Base-by-base conservation (phyloP, 305 asterid species). In the Solanum chacoense region DNA sequence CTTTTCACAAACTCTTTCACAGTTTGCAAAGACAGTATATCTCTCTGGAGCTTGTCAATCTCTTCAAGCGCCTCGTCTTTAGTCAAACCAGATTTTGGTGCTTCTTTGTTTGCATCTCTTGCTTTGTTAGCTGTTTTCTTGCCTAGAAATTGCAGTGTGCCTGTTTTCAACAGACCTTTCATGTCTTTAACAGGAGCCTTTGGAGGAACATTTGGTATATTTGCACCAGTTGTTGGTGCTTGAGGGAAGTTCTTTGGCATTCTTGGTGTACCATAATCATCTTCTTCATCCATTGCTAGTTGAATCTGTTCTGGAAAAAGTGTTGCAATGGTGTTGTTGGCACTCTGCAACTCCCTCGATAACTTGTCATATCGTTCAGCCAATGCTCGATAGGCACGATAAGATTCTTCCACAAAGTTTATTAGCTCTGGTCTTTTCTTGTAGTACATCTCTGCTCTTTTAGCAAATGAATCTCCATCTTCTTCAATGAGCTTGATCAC, bases 401-500 rank as follows among this genome's bases (percentile, higher is more conserved):
- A 95, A 26, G 95, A 91, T 88, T 95, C 98, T 86, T 94, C 97
- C 11, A 95, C 94, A 3, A 91, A 67, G 88, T 11, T 89, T 71
- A 94, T 90, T 78, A 95, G 97, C 94, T 95, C 97, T 3, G 98
- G 98, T 86, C 98, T 80, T 69, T 93, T 89, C 91, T 91, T 89
- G 96, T 94, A 94, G 90, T 94, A 95, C 98, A 94, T 95, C 42
- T 95, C 98, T 2, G 98, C 98, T 88, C 98, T 89, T 90, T 94
- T 92, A 24, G 95, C 96, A 18, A 95, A 95, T 6, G 98, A 94
- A 90, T 95, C 98, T 7, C 98, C 98, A 16, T 94, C 98, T 24
- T 91, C 94, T 89, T 93, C 95, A 4, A 95, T 92, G n/a, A 95
- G 93, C 26, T 88, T 90, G 7, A 94, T 94, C 95, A 94, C 93